These are phyloP conservation scores for Tylopilus rubrobrunneus DNA, from an alignment of 768 basidiomycete species.

Conservation along the genomic window DNA sequence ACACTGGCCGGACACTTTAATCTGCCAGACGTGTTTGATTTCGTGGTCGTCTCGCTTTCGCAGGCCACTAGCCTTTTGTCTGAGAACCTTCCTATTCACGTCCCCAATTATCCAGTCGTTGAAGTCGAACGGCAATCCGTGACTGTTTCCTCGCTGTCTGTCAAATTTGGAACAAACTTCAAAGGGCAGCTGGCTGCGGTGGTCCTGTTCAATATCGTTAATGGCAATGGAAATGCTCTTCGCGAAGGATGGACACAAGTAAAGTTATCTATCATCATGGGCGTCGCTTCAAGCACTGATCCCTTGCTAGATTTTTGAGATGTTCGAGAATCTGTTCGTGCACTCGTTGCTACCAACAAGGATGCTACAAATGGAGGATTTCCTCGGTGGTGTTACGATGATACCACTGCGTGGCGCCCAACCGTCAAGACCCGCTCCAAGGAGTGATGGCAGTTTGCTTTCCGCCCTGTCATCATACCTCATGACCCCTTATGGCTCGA, in stretches of 20 bases:
- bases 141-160: conserved; percentile 88
- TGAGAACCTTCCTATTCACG: conserved; percentile 61
- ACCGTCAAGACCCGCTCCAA: conserved; percentile 55
- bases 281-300: not conserved
- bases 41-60: conserved; percentile 88
- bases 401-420: conserved; percentile 84
- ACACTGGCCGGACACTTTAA: conserved; percentile 85
- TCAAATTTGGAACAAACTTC: conserved; percentile 93
- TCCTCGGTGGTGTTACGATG: conserved; percentile 89
- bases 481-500: conserved; percentile 86
- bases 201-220: conserved; percentile 95
- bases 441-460: conserved; percentile 86
- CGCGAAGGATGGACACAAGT: conserved; percentile 95
- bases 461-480: conserved; percentile 94
- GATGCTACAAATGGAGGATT: conserved; percentile 98
- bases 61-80: conserved; percentile 86
- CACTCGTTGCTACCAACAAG: conserved; percentile 86
- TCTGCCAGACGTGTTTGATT: conserved; percentile 95
- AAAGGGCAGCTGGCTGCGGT: conserved; percentile 95
- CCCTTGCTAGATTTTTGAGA: conserved; percentile 81
- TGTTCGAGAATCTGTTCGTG: conserved; percentile 94
- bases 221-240: conserved; percentile 90
- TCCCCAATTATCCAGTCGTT: conserved; percentile 84
- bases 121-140: conserved; percentile 87
- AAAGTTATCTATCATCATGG: conserved; percentile 11